phyloP scores from a whole-genome alignment of 2,329 filamentous ascomycete species.

The Capronia americana region DNA sequence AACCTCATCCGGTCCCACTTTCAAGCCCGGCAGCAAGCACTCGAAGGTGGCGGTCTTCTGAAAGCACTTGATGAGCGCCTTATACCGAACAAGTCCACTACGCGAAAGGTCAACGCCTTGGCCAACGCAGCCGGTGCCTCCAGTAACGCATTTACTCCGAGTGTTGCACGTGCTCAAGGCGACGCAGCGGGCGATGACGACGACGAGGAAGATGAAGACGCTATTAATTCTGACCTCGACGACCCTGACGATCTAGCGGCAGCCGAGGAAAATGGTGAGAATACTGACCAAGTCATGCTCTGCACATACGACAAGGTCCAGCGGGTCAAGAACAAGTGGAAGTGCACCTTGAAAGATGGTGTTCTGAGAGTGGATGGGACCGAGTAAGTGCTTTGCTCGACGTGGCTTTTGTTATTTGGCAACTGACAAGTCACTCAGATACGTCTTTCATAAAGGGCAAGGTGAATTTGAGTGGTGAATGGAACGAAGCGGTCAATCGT shows the following conservation, averaged over 20 bases:
- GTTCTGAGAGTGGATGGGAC: constrained; percentile 91
- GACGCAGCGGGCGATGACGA: constrained; percentile 62
- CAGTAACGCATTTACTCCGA: constrained; percentile 32
- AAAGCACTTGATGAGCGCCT: constrained; percentile 50
- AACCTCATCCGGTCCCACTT: constrained; percentile 52
- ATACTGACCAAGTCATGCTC: constrained; percentile 87
- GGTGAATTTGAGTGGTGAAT: constrained; percentile 96
- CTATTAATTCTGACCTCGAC: constrained; percentile 97
- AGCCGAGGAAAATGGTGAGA: constrained; percentile 85
- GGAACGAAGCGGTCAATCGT: neutral
- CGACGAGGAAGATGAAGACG: constrained; percentile 81
- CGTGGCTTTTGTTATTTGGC: neutral
- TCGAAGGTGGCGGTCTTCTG: constrained; percentile 56
- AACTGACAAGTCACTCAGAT: constrained; percentile 58
- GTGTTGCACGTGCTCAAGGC: constrained; percentile 51
- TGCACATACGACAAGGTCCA: constrained; percentile 99
- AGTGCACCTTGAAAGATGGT: constrained; percentile 97
- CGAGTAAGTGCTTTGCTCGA: constrained; percentile 64
- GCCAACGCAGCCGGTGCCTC: constrained; percentile 26
- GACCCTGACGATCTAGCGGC: constrained; percentile 90
- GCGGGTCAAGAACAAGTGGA: constrained; percentile 99
- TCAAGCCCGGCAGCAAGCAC: constrained; percentile 48
- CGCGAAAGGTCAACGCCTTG: constrained; percentile 43
- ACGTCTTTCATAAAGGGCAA: constrained; percentile 96
- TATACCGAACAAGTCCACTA: constrained; percentile 46